These are phyloP conservation scores for Rhizophora mangle DNA, from an alignment of 345 rosid genomes.

Conservation along the genomic window DNA sequence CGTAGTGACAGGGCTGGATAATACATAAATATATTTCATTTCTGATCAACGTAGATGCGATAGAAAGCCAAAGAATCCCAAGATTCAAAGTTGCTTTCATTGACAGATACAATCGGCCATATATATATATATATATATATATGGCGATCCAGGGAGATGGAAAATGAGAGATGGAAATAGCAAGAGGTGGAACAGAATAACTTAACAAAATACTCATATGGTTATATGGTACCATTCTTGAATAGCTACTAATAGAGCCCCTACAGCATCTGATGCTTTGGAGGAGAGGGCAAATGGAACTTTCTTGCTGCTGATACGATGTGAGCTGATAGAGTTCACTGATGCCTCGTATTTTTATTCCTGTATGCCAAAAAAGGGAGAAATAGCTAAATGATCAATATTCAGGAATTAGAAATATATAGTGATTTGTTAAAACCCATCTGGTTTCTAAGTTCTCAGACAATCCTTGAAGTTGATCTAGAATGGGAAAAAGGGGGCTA, in stretches of 20 bases:
- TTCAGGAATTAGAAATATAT: neutral
- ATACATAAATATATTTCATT: no score
- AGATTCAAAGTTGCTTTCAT: constrained; percentile 4
- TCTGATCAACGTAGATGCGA: neutral
- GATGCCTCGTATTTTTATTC: constrained; percentile 56
- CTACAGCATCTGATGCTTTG: no score
- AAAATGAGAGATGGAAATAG: no score
- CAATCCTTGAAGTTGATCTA: neutral
- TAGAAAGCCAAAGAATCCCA: constrained; percentile 1
- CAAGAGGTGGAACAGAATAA: no score
- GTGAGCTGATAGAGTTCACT: neutral
- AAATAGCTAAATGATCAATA: neutral
- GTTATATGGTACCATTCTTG: no score
- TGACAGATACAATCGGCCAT: no score
- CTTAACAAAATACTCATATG: no score
- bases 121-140: no score
- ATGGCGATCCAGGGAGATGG: no score
- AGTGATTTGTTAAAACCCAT: neutral
- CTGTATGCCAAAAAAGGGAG: neutral
- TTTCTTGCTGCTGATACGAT: neutral
- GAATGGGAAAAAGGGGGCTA: neutral
- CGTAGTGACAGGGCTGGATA: no score
- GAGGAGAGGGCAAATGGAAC: neutral
- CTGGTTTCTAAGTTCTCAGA: neutral
- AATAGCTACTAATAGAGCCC: no score